Evolutionary conservation across 1,139 yeast species (phyloP), one percentile per base, ranked within the genome.

Genomic region (Pneumocystis oryctolagi): DNA sequence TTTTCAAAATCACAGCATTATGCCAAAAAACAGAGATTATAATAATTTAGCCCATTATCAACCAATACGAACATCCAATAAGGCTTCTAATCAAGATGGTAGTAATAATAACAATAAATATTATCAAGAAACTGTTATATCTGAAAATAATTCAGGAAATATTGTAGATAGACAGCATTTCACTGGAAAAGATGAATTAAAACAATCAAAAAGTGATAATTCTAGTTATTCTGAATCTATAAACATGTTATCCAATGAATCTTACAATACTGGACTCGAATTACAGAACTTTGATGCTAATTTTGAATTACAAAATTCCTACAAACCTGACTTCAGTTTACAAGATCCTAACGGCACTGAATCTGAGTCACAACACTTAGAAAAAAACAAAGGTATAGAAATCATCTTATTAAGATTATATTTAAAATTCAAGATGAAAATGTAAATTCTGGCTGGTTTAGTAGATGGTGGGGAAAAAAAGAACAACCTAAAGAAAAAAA

Each of bases 401-500:
- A 5, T 5, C 16, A 18, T 47, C 5, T 14, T 47, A n/a, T 16
- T 47, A 47, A 53, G 62, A 67, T 30, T 69, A 62, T 20, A 64
- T 63, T 40, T 65, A 64, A 47, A 62, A 65, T 57, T 58, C 62
- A 25, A 60, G 63, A 20, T 64, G 68, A 59, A 63, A 63, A 57
- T 61, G 66, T 62, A 35, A 74, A 63, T 37, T 63, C 63, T 32
- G 62, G 84, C 14, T 83, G 85, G 85, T 78, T 82, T 68, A 75
- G 79, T 20, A 81, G 83, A 79, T 73, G 58, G 55, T 62, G 62
- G 59, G 61, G 62, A 59, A 62, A 64, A 20, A 40, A 57, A 57
- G 65, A 67, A 25, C 66, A 65, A 5, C 64, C 65, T 53, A 61
- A 64, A 57, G 76, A 74, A 62, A 72, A 67, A 58, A 87, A 86